Evolutionary conservation across 164 flowering plant species (phyloP), one percentile per base, ranked within the genome.

Genomic region (Buxus sempervirens): DNA sequence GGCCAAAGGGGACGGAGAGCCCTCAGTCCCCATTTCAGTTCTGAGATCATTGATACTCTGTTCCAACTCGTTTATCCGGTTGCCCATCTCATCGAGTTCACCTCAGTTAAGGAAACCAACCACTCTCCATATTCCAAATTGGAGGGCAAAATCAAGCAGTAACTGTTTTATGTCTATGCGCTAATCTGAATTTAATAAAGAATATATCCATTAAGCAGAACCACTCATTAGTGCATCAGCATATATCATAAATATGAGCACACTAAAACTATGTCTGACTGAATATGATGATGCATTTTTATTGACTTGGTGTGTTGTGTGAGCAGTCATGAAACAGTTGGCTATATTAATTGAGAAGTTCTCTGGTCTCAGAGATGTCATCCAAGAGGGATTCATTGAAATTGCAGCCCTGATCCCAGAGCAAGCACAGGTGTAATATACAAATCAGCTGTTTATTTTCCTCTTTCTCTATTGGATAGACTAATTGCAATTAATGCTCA

Each of bases 11-110:
- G 87, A 81, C 65, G 86, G 85, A 74, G 91, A 80, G 55, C 85
- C 84, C 66, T 85, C 91, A 41, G 75, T 75, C 21, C 88, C 87
- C 87, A 86, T 87, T 68, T 87, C 88, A 27, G 84, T 62, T 73
- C 75, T 83, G 13, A 87, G 81, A 23, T 87, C 89, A 38, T 85
- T 82, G 75, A 85, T 87, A 78, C 86, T 87, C 69, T 85, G 86
- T 78, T 87, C 91, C 75, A 87, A 63, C 57, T 87, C 89, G 61
- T 82, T 79, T 38, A 87, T 82, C 22, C 87, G 82, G 73, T 62
- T 72, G 23, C 88, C 91, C 91, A 87, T 87, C 60, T 85, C 91
- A 80, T 87, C 91, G 65, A 87, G 91, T 85, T 74, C 62, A 64
- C 68, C 57, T 15, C 38, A 73, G 86, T 85, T 57, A 82, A 84